These are phyloP conservation scores for Hymenoscyphus infarciens DNA, from an alignment of 2,329 filamentous ascomycete species.

Conservation along the genomic window DNA sequence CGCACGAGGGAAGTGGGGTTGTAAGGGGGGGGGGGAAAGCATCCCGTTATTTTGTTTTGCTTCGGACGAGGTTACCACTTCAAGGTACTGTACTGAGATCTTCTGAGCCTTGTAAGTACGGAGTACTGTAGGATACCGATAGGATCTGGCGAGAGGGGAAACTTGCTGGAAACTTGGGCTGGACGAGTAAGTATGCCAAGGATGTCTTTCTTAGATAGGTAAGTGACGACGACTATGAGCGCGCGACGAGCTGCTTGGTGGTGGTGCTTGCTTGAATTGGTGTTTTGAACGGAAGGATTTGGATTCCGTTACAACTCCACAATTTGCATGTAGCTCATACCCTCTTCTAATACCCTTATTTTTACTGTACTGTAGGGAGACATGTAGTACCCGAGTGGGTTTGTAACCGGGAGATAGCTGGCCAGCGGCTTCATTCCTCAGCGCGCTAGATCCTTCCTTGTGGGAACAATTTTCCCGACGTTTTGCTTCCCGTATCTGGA, in stretches of 20 bases:
- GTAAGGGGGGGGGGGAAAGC: background rate
- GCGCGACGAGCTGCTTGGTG: background rate
- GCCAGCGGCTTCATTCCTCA: background rate
- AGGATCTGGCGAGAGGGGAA: background rate
- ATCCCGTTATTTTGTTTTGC: background rate
- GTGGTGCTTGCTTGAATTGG: background rate
- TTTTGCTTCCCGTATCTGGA: background rate
- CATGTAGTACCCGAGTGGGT: background rate
- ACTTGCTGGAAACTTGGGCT: too few species aligned
- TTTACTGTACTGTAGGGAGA: too few species aligned
- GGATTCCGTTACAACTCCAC: background rate
- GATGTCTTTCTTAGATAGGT: background rate
- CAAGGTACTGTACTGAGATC: background rate
- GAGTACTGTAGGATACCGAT: too few species aligned
- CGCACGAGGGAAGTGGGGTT: background rate
- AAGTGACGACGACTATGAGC: background rate
- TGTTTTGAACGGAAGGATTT: background rate
- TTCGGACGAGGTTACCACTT: background rate
- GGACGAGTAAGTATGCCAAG: background rate
- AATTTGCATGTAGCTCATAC: background rate
- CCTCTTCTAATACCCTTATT: constrained; percentile 3
- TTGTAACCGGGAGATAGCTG: background rate
- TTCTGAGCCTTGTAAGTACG: background rate
- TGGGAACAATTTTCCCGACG: background rate
- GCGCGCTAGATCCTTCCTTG: background rate